These are phyloP conservation scores for Pachysandra terminalis DNA, from an alignment of 164 flowering plant species.

Conservation along the genomic window DNA sequence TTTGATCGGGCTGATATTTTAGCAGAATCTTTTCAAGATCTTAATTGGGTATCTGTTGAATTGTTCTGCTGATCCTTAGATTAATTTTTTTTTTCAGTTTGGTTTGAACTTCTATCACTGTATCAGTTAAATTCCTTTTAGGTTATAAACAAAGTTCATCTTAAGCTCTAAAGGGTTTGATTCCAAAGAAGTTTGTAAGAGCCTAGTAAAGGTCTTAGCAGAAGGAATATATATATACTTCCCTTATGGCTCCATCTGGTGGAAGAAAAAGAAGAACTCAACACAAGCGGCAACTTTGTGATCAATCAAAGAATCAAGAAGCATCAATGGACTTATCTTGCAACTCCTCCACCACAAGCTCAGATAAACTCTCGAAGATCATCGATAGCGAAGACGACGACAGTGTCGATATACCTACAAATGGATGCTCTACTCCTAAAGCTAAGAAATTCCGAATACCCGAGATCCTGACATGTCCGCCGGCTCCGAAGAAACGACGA, in stretches of 20 bases:
- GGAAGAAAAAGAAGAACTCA: not conserved
- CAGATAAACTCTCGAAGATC: not conserved
- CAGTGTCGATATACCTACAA: not conserved
- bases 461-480: constrained; percentile 39
- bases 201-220: not conserved
- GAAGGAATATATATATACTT: too few relatives aligned
- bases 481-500: constrained; percentile 53
- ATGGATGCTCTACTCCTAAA: constrained; percentile 39
- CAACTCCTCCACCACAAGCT: constrained; percentile 5
- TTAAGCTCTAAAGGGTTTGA: not conserved
- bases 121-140: not conserved
- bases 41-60: too few relatives aligned
- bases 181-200: not conserved
- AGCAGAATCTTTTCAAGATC: not conserved
- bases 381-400: not conserved
- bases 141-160: not conserved
- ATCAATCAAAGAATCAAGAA: constrained; percentile 4
- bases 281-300: not conserved
- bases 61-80: not conserved
- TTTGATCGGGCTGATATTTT: not conserved
- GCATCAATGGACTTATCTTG: not conserved
- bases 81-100: too few relatives aligned
- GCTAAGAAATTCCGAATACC: constrained; percentile 39
- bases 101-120: not conserved
- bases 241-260: not conserved